Evolutionary conservation across 1,284 basidiomycete species (phyloP).

Genomic region (Schizophyllum amplum): DNA sequence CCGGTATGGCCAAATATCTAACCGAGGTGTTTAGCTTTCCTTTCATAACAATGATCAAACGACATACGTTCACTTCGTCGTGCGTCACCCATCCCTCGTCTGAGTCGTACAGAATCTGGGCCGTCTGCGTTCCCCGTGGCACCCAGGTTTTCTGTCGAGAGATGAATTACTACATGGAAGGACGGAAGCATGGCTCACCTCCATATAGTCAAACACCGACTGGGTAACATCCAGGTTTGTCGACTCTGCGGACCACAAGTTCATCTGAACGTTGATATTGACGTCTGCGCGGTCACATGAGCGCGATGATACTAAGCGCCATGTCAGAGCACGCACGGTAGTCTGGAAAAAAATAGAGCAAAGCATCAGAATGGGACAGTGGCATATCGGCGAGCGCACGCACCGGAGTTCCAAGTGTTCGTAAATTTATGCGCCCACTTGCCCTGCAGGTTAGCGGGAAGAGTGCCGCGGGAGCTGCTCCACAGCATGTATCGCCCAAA

Average conservation of each 20-base stretch:
- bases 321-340: neutral
- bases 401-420: conserved; percentile 31
- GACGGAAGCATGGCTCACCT: conserved; percentile 33
- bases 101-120: conserved; percentile 26
- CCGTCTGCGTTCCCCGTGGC: conserved; percentile 59
- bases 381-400: conserved; percentile 29
- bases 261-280: conserved; percentile 76
- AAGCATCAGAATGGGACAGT: neutral
- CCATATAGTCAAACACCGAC: conserved; percentile 59
- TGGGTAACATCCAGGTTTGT: conserved; percentile 52
- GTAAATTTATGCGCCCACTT: neutral
- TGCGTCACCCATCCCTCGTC: conserved; percentile 14
- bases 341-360: neutral
- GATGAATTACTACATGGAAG: neutral
- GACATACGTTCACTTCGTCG: conserved; percentile 8
- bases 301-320: no score
- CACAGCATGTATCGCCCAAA: conserved; percentile 62
- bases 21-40: no score
- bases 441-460: conserved; percentile 66
- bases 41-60: no score
- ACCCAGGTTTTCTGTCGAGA: conserved; percentile 58
- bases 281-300: conserved; percentile 35
- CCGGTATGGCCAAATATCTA: conserved; percentile 76
- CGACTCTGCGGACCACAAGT: conserved; percentile 70
- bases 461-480: conserved; percentile 48